These are phyloP conservation scores for Colletotrichum camelliae DNA, from an alignment of 2,329 filamentous ascomycete species.

Conservation along the genomic window DNA sequence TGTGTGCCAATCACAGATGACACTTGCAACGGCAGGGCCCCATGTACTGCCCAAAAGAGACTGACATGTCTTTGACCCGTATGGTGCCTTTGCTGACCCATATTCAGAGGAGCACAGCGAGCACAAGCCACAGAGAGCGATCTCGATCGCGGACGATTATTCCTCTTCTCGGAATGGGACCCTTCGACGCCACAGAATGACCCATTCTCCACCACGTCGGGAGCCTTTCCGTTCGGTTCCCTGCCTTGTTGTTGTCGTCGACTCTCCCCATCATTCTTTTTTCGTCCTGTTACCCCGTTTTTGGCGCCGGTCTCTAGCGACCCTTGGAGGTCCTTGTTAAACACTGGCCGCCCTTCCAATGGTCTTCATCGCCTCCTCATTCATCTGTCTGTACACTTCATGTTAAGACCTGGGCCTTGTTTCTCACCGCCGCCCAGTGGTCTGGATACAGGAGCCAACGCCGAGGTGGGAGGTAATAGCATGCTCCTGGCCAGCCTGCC, in stretches of 20 bases:
- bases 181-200: conserved; percentile 7
- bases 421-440: not conserved
- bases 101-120: not conserved
- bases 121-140: conserved; percentile 14
- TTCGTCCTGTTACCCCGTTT: not conserved
- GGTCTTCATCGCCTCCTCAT: not conserved
- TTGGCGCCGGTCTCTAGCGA: not conserved
- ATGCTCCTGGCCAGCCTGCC: not conserved
- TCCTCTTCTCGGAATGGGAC: conserved; percentile 13
- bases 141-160: conserved; percentile 16
- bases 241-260: not conserved
- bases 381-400: not conserved
- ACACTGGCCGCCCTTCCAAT: not conserved
- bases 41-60: not conserved
- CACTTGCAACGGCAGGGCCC: not conserved
- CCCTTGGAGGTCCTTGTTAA: not conserved
- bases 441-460: not conserved
- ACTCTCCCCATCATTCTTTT: not conserved
- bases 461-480: not conserved
- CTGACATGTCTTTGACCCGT: not conserved
- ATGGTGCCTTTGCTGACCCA: not conserved
- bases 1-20: not conserved
- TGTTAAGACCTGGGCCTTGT: not conserved
- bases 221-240: not conserved
- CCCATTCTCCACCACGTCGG: not conserved